phyloP scores from a whole-genome alignment of 2,329 filamentous ascomycete genomes.

The Penicillium sp. region DNA sequence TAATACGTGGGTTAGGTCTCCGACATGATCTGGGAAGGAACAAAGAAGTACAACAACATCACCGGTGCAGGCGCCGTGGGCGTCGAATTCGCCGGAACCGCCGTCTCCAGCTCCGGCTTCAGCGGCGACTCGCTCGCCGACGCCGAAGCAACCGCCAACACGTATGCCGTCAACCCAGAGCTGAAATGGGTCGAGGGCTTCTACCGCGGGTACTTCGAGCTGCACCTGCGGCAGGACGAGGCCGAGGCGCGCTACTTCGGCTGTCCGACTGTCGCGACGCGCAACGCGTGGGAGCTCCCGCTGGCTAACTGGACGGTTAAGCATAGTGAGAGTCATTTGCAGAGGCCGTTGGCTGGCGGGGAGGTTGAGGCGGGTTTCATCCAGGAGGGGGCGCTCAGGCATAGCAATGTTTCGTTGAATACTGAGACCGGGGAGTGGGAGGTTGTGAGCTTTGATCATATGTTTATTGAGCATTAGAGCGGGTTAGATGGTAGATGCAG shows the following conservation, averaged over 20 bases:
- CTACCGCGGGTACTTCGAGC: conserved; percentile 74
- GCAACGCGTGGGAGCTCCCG: conserved; percentile 68
- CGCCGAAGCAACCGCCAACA: conserved; percentile 28
- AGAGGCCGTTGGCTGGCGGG: conserved; percentile 54
- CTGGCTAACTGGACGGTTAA: conserved; percentile 73
- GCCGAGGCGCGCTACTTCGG: conserved; percentile 70
- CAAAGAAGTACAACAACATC: conserved; percentile 54
- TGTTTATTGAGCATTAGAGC: conserved; percentile 15
- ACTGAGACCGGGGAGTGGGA: conserved; percentile 37
- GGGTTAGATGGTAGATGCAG: too few species aligned
- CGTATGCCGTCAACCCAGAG: conserved; percentile 59
- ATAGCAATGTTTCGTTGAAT: conserved; percentile 40
- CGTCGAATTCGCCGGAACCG: conserved; percentile 70
- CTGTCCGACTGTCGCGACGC: conserved; percentile 30
- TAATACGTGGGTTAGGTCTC: conserved; percentile 22
- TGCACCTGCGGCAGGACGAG: conserved; percentile 61
- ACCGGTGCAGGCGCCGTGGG: conserved; percentile 63
- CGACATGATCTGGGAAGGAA: conserved; percentile 64
- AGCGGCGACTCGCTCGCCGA: conserved; percentile 56
- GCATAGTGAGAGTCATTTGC: conserved; percentile 64
- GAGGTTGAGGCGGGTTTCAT: conserved; percentile 50
- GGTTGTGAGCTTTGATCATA: conserved; percentile 19
- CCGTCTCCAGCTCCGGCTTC: conserved; percentile 65
- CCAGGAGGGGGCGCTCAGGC: conserved; percentile 36
- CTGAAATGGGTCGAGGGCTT: conserved; percentile 76